phyloP scores from a whole-genome alignment of 2,329 filamentous ascomycete species.

The Colletotrichum sp. region DNA sequence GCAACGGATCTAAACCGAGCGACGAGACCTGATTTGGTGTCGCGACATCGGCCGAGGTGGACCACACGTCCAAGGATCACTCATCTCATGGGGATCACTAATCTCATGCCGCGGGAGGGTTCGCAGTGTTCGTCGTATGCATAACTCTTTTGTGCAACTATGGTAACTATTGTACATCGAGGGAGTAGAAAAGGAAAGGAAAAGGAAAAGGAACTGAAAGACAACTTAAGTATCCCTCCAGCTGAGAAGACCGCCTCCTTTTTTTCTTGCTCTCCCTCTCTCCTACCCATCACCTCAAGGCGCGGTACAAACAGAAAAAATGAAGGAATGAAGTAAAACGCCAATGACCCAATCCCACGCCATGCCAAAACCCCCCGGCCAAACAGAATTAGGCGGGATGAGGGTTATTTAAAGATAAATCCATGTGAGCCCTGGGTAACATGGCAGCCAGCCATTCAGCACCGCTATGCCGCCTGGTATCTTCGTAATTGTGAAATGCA shows the following conservation, averaged over 20 bases:
- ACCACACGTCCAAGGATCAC: neutral
- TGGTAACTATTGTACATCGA: neutral
- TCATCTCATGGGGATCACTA: neutral
- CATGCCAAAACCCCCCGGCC: conserved; percentile 2
- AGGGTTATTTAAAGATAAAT: conserved; percentile 12
- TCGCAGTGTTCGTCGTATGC: neutral
- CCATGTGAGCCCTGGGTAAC: conserved; percentile 8
- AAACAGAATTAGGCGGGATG: neutral
- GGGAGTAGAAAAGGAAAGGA: neutral
- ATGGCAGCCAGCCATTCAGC: conserved; percentile 18
- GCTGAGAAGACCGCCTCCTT: neutral
- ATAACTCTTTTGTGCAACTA: conserved; percentile 1
- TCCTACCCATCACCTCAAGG: neutral
- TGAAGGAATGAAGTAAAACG: conserved; percentile 16
- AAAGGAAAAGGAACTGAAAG: neutral
- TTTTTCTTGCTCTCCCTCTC: neutral
- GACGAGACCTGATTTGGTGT: neutral
- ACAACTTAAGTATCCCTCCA: neutral
- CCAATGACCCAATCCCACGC: conserved; percentile 7
- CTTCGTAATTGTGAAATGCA: conserved; percentile 17
- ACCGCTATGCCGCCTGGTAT: conserved; percentile 22
- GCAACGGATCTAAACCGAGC: neutral
- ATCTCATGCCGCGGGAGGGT: neutral
- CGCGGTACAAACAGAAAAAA: neutral
- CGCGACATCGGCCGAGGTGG: conserved; percentile 6